Percentiles rank a stretch among this genome's conserved stretches.
These are phyloP conservation scores for Escovopsis sp. DNA, from an alignment of 2,329 filamentous ascomycete species.

Conservation along the genomic window DNA sequence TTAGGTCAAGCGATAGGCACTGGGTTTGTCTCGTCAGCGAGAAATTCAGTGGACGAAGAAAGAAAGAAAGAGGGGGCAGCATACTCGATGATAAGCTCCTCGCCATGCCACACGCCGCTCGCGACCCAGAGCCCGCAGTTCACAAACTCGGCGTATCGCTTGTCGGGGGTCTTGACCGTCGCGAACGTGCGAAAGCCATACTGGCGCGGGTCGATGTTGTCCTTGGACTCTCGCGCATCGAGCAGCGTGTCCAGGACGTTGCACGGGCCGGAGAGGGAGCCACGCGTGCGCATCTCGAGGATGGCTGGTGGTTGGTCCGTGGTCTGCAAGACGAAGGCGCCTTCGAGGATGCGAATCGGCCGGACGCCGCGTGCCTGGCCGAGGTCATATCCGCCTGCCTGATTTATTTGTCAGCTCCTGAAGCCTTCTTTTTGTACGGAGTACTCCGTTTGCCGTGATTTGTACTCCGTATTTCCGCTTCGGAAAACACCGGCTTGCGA, in stretches of 20 bases:
- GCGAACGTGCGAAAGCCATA: conserved; percentile 36
- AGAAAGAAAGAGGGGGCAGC: conserved; percentile 6
- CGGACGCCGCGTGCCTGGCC: conserved; percentile 26
- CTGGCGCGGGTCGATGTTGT: conserved; percentile 24
- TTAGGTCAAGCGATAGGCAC: conserved; percentile 9
- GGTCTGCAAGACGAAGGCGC: conserved; percentile 34
- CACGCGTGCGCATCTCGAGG: conserved; percentile 31
- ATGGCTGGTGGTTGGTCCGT: conserved; percentile 31
- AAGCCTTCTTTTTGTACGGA: not conserved
- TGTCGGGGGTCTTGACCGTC: conserved; percentile 34
- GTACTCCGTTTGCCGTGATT: not conserved
- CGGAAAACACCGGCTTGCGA: not conserved
- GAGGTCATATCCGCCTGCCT: conserved; percentile 29
- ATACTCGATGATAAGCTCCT: conserved; percentile 33
- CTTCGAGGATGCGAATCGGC: conserved; percentile 30
- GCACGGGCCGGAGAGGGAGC: conserved; percentile 32
- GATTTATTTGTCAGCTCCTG: conserved; percentile 10
- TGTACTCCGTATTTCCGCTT: not conserved
- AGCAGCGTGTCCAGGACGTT: conserved; percentile 27
- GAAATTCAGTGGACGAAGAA: not conserved
- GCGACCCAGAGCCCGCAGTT: conserved; percentile 37
- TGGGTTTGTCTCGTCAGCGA: conserved; percentile 1
- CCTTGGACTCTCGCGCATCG: conserved; percentile 21
- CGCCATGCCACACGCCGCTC: conserved; percentile 30
- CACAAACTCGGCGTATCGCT: conserved; percentile 32